Conservation (phyloP, 306 rosid species). For the Psophocarpus tetragonolobus region DNA sequence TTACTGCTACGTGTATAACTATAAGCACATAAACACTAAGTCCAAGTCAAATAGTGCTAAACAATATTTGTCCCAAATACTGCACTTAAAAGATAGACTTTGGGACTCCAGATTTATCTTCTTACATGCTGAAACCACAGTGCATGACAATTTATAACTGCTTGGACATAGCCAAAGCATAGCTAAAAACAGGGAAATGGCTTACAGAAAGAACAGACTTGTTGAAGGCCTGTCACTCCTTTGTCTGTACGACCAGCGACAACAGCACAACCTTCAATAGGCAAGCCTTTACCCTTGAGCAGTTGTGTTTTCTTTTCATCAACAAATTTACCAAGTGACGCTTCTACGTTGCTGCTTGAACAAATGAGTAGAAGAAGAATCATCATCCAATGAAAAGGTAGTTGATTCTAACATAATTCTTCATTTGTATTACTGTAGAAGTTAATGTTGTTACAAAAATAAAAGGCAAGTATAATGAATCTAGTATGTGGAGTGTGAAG, state of each 20-base stretch:
- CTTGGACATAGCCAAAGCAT: not conserved
- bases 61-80: not conserved
- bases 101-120: constrained; percentile 1
- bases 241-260: constrained; percentile 99
- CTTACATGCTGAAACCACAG: not conserved
- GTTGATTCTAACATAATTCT: not conserved
- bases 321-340: constrained; percentile 75
- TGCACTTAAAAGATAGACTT: not conserved
- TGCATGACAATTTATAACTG: not conserved
- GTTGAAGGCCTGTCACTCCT: constrained; percentile 90
- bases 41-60: not conserved
- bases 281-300: constrained; percentile 70
- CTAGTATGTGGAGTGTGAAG: constrained; percentile 8
- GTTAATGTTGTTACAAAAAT: not conserved
- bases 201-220: constrained; percentile 95
- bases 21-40: not conserved
- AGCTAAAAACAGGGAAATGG: constrained; percentile 11
- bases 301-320: constrained; percentile 76
- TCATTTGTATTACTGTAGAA: not conserved
- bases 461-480: not conserved
- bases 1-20: not conserved
- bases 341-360: constrained; percentile 63
- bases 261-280: constrained; percentile 66
- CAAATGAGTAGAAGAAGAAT: constrained; percentile 18
- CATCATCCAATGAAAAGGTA: not conserved